Evolutionary conservation across 2,329 filamentous ascomycete genomes (phyloP), one percentile per base, ranked within the genome.

Genomic region (Dactylellina leptospora): DNA sequence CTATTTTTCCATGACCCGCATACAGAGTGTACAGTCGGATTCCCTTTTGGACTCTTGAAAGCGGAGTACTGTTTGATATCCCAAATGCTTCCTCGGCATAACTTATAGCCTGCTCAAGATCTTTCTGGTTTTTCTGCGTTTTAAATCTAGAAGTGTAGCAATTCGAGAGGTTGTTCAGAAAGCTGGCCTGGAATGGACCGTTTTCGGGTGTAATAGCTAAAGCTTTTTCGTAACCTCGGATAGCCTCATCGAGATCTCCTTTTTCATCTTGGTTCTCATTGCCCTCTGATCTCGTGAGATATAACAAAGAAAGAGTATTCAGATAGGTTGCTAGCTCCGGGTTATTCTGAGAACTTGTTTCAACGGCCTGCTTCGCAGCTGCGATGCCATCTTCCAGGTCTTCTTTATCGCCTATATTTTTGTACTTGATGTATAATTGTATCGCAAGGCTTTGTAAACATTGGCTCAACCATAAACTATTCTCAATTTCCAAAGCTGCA

Each of bases 101-200:
- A 6, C 4, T 11, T 11, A 44, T 51, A 16, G 47, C 45, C 13
- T 51, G 30, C 11, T 53, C 33, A 4, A 51, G 2, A 11, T 62
- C 58, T 30, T 33, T 18, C 5, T 38, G 27, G 18, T 22, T 6
- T 20, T 20, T 13, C 27, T 22, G n/a, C 28, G 13, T 36, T 4
- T 11, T 8, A 28, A 44, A 44, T 44, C 36, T 42, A 10, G 30
- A 44, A 6, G 4, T 23, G 25, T 58, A 58, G 38, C n/a, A 33
- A 20, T 8, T n/a, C 3, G 54, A 58, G 22, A 74, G 45, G 27
- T 44, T 40, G 51, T 44, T 56, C 3, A 56, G 51, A 27, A 27
- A 13, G 9, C 20, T 33, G 28, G 28, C 28, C 11, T 6, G 18
- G 28, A 20, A 5, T 8, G 25, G 38, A 20, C 22, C 30, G 9